Evolutionary conservation across 2,329 filamentous ascomycete species (phyloP), one percentile per base, ranked within the genome.

Genomic region (Hypoxylon sp.): DNA sequence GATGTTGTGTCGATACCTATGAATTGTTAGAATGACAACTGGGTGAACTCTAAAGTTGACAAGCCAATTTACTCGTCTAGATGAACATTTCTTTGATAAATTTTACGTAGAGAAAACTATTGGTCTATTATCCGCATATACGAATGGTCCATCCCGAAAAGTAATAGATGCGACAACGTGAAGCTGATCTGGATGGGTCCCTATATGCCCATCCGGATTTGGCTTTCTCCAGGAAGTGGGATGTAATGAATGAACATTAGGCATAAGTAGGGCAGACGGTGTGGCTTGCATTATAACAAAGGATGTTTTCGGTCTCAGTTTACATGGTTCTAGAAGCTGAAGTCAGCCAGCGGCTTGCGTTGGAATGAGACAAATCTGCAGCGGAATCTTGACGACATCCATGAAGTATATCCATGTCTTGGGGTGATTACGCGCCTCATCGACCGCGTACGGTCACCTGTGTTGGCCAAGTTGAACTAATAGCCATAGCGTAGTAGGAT

Each of bases 131-230:
- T 34, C 25, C 46, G 38, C 34, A 21, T 32, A 11, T 56, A 25
- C 3, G 4, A 19, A 38, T 46, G n/a, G 14, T 19, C 4, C 10
- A 46, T 43, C 48, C 14, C 34, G 38, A 25, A 21, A 23, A 45
- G 23, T 36, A 46, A 46, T 38, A 28, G 19, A 25, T 10, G n/a
- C n/a, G n/a, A 21, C 14, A 14, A 32, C 23, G n/a, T 34, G 38
- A 49, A 53, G 30, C 56, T 34, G 14, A 28, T 49, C 19, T 45
- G 23, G 10, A 14, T 32, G 28, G 9, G 25, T 30, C 6, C 21
- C n/a, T 60, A 38, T 2, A 13, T 46, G 45, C 38, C 50, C 55
- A 49, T 60, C 68, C 65, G 65, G 65, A 70, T 70, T 68, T 62
- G 62, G 68, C 14, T 55, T 48, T 46, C 46, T 60, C 57, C 34